Base-by-base conservation (phyloP, 1,139 yeast species). In the Debaryomyces udenii region DNA sequence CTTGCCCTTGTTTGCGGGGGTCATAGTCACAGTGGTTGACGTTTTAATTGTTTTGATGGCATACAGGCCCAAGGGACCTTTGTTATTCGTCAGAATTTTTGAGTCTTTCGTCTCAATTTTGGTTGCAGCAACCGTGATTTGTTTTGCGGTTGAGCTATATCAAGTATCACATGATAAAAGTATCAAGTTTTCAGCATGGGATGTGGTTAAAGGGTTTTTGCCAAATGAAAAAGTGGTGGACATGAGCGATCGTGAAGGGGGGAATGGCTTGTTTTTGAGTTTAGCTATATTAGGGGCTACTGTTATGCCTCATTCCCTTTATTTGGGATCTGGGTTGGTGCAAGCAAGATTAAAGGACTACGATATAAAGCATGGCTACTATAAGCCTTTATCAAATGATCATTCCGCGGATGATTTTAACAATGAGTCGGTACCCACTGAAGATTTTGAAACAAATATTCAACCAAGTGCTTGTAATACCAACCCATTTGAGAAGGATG, bases 231-330 rank as follows among this genome's bases (percentile, higher is more conserved):
- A 81, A 39, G 81, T 89, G 13, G 74, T 89, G 28, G 77, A 71
- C 47, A 64, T 69, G 64, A 59, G 64, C n/a, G 87, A 88, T 41
- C 53, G 71, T 40, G 81, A 83, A 44, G 83, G 87, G 28, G 76
- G 76, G 10, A 70, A 66, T 50, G 98, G 97, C 0, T 69, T 91
- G 33, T 93, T 87, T 58, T 70, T 89, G 31, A 82, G 96, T 39
- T 81, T 95, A 51, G 98, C 97, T 16, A 86, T 93, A 41, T 70
- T 93, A 41, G 99, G 99, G 15, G 97, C 98, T 22, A 94, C 98
- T 1, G 96, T 93, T 23, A 93, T 93, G 99, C 99, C 99, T 3
- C 99, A 93, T 61, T 86, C 96, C 1, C 70, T 93, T 34, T 93
- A 87, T 58, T 70, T 93, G 42, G 99, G 99, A 1, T 86, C 96